These are phyloP conservation scores for Paratinospora sagittata DNA, from an alignment of 164 flowering plant species.

Conservation along the genomic window DNA sequence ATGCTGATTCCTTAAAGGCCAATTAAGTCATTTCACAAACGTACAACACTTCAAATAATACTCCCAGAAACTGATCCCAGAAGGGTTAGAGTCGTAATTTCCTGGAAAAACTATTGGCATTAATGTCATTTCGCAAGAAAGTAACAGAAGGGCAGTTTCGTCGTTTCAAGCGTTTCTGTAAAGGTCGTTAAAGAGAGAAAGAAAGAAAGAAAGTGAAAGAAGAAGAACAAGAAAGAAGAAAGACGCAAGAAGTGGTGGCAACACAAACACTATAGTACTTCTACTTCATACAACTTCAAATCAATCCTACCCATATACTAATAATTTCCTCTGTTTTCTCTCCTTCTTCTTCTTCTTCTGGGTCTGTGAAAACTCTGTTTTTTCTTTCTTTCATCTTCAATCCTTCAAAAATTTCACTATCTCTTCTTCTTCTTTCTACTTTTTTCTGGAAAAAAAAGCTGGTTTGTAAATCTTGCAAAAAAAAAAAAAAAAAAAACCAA, in stretches of 20 bases:
- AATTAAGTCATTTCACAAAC: background rate
- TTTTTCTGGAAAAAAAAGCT: conserved; percentile 3
- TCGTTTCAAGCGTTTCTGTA: background rate
- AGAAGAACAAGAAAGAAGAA: too few species aligned
- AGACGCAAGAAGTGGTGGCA: too few species aligned
- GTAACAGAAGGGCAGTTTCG: background rate
- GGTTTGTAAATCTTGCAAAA: background rate
- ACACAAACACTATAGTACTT: background rate
- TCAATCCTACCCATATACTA: background rate
- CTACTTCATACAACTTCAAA: background rate
- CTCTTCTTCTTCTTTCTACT: background rate
- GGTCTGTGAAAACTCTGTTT: background rate
- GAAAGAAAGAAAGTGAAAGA: too few species aligned
- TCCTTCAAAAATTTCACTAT: background rate
- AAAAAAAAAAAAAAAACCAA: too few species aligned
- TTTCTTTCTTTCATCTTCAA: background rate
- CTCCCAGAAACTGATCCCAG: background rate
- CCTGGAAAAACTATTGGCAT: background rate
- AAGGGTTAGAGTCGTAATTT: background rate
- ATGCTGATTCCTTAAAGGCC: background rate
- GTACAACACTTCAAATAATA: background rate
- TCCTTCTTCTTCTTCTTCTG: background rate
- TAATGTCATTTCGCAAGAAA: background rate
- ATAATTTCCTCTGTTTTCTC: background rate
- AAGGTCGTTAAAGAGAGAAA: background rate